Percentiles rank a stretch among this genome's conserved stretches.
These are phyloP conservation scores for Oryza australiensis DNA, from an alignment of 176 grass and related monocot genomes.

Conservation along the genomic window DNA sequence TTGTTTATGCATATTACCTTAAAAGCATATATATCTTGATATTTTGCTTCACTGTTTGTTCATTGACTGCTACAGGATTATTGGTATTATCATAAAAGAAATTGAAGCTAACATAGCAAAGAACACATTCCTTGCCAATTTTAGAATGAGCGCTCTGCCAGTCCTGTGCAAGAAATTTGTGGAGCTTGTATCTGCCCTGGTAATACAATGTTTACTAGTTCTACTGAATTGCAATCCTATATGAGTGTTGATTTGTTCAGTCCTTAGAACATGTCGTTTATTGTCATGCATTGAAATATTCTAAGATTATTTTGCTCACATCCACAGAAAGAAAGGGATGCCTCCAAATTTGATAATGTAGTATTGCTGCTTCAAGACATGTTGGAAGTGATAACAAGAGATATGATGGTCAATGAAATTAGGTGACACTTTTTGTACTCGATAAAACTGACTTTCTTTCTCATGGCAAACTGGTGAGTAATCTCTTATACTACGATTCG, in stretches of 20 bases:
- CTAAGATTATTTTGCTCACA: constrained; percentile 36
- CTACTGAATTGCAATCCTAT: constrained; percentile 23
- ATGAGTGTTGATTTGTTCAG: background rate
- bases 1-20: background rate
- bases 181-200: constrained; percentile 86
- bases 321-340: constrained; percentile 84
- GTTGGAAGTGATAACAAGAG: constrained; percentile 89
- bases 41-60: constrained; percentile 27
- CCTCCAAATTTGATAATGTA: constrained; percentile 71
- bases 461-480: constrained; percentile 2
- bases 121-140: constrained; percentile 91
- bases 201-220: constrained; percentile 44
- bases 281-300: constrained; percentile 5
- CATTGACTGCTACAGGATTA: constrained; percentile 68
- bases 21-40: constrained; percentile 26
- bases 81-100: constrained; percentile 92
- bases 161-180: constrained; percentile 90
- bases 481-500: background rate
- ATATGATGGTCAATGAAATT: constrained; percentile 99
- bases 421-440: constrained; percentile 41
- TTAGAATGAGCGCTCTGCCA: constrained; percentile 86
- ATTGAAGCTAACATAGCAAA: constrained; percentile 85
- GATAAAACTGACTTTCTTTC: background rate
- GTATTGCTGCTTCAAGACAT: constrained; percentile 96
- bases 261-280: background rate